Percentiles rank a stretch among this genome's conserved stretches.
Conservation (phyloP, 768 basidiomycete species). For the Auricularia heimuer region DNA sequence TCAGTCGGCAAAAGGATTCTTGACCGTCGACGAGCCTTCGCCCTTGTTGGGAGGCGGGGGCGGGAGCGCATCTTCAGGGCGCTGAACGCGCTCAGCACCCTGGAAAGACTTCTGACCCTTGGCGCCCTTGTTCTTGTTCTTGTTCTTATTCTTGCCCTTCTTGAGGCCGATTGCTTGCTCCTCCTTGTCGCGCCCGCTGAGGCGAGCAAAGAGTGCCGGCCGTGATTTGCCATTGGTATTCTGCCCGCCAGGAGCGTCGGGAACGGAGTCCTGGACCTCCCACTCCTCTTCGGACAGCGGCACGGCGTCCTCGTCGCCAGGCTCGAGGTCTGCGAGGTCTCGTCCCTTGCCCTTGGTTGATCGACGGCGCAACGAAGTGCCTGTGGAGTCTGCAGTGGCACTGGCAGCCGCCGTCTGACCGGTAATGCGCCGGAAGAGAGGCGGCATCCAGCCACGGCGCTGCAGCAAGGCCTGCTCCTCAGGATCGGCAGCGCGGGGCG, state of each 20-base stretch:
- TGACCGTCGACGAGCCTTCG: neutral
- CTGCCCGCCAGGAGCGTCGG: neutral
- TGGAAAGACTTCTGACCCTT: neutral
- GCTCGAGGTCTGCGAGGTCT: neutral
- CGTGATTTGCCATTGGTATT: neutral
- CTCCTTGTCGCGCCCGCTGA: neutral
- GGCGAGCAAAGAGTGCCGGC: neutral
- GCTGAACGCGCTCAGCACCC: neutral
- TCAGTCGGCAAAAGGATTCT: no score
- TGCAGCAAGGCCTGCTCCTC: neutral
- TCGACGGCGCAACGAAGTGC: neutral
- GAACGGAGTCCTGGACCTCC: neutral
- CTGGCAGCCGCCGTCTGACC: neutral
- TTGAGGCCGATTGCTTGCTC: neutral
- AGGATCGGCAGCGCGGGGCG: neutral
- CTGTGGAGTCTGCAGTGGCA: neutral
- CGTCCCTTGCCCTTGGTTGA: neutral
- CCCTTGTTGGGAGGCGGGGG: neutral
- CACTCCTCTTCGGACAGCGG: neutral
- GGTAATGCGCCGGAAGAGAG: neutral
- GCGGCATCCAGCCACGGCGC: neutral
- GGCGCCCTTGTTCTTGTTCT: neutral
- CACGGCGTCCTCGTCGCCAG: neutral
- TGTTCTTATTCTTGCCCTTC: conserved; percentile 1
- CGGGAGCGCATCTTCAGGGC: neutral